Base-by-base conservation (phyloP, 2,329 filamentous ascomycete genomes). In the Cadophora malorum region DNA sequence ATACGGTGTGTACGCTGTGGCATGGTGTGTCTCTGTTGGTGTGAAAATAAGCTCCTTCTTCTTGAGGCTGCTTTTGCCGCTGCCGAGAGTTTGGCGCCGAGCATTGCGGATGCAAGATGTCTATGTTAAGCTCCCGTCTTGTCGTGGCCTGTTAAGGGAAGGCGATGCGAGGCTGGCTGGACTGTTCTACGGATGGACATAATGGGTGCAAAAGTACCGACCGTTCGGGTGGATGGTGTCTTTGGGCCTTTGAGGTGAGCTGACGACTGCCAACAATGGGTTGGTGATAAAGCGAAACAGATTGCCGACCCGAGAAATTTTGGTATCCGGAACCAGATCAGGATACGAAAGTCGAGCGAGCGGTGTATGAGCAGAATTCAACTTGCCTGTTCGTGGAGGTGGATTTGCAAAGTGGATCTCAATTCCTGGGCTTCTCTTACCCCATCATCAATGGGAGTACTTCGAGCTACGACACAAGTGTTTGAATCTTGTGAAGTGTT, bases 11-110 rank as follows among this genome's bases (percentile, higher is more conserved):
- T 38, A 35, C 45, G 19, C n/a, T 58, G 55, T 14, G 23, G n/a
- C 19, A 35, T 10, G 31, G 53, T 35, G 28, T 33, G 28, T 56
- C 16, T 56, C 10, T 19, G 56, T 41, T 41, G 56, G 35, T 59
- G 56, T 59, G 35, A 41, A 12, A 59, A 45, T 59, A 59, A 59
- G 56, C 56, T 59, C 56, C 56, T 59, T 45, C 33, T 59, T 59
- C 33, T 25, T 59, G 56, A 59, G 56, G 56, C 33, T 59, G 33
- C 14, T 6, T 58, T 59, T 59, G 56, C 56, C 35, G 33, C 33
- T 59, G 56, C 56, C 33, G 56, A 59, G 56, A 59, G 31, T 59
- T 41, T 59, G 56, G 56, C 33, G 56, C 23, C 56, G 35, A 38
- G 56, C 41, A 59, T 59, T 59, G 35, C 21, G n/a, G 56, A 45